Evolutionary conservation across 164 flowering plant genomes (phyloP).

Genomic region (Nymphaea thermarum): DNA sequence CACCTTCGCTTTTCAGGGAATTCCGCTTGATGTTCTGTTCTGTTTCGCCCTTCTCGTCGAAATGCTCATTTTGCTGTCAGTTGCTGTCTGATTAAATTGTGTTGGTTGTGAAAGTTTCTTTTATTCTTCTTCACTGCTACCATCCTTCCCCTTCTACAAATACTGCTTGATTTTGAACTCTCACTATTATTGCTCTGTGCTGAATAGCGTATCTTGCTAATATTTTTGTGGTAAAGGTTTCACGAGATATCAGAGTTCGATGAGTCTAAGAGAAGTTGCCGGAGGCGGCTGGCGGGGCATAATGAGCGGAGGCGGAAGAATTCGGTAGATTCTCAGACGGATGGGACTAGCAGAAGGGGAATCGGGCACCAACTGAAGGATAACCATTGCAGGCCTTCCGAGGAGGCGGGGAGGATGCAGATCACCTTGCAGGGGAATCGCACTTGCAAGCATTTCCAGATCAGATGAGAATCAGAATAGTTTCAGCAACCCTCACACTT

Average conservation of each 20-base stretch:
- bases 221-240: constrained; percentile 34
- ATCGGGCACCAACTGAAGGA: constrained; percentile 15
- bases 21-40: too few relatives aligned
- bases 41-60: too few relatives aligned
- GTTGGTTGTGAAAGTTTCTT: background rate
- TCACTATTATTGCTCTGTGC: background rate
- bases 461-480: constrained; percentile 18
- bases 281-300: constrained; percentile 86
- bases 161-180: background rate
- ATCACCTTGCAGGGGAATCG: constrained; percentile 9
- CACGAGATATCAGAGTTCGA: constrained; percentile 83
- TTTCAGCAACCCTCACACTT: constrained; percentile 6
- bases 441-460: constrained; percentile 23
- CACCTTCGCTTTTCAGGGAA: background rate
- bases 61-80: too few relatives aligned
- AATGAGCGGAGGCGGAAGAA: constrained; percentile 76
- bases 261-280: constrained; percentile 70
- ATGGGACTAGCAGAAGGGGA: constrained; percentile 20
- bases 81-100: too few relatives aligned
- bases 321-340: constrained; percentile 36
- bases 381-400: constrained; percentile 19
- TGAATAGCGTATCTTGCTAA: too few relatives aligned
- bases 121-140: background rate
- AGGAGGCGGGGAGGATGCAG: constrained; percentile 17
- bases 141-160: background rate